Evolutionary conservation across 306 rosid genomes (phyloP).

Genomic region (Hippophae gyantsensis): DNA sequence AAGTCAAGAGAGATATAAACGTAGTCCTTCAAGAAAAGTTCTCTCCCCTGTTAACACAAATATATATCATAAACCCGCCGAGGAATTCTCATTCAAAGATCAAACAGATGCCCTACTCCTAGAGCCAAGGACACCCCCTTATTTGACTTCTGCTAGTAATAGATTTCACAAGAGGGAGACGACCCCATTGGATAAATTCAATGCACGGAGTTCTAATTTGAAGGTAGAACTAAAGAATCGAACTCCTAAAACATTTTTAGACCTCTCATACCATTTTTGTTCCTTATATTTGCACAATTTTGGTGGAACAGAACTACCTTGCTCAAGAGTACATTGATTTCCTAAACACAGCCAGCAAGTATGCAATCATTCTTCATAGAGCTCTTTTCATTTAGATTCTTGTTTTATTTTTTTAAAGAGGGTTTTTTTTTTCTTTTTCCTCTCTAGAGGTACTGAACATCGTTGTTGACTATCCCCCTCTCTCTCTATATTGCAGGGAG

Average conservation of each 20-base stretch:
- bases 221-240: slow-evolving; percentile 38
- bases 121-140: slow-evolving; percentile 31
- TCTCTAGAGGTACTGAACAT: not conserved
- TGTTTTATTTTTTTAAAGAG: not conserved
- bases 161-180: slow-evolving; percentile 30
- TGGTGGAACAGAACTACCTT: slow-evolving; percentile 42
- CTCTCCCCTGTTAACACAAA: slow-evolving; percentile 55
- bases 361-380: slow-evolving; percentile 2
- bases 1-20: slow-evolving; percentile 22
- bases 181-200: slow-evolving; percentile 69
- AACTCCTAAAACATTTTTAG: not conserved
- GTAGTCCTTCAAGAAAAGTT: slow-evolving; percentile 50
- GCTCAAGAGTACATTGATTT: slow-evolving; percentile 64
- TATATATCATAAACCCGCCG: slow-evolving; percentile 18
- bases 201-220: slow-evolving; percentile 40
- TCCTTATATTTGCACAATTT: slow-evolving; percentile 15
- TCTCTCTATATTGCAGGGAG: slow-evolving; percentile 41
- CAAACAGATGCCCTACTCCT: slow-evolving; percentile 6
- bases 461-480: not conserved
- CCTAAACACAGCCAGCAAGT: slow-evolving; percentile 89
- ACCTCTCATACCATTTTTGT: slow-evolving; percentile 3
- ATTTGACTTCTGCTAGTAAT: slow-evolving; percentile 19
- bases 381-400: slow-evolving; percentile 8
- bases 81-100: slow-evolving; percentile 20
- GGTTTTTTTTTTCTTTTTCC: not conserved